phyloP scores from a whole-genome alignment of 2,329 filamentous ascomycete species.

The Dactylonectria macrodidyma region DNA sequence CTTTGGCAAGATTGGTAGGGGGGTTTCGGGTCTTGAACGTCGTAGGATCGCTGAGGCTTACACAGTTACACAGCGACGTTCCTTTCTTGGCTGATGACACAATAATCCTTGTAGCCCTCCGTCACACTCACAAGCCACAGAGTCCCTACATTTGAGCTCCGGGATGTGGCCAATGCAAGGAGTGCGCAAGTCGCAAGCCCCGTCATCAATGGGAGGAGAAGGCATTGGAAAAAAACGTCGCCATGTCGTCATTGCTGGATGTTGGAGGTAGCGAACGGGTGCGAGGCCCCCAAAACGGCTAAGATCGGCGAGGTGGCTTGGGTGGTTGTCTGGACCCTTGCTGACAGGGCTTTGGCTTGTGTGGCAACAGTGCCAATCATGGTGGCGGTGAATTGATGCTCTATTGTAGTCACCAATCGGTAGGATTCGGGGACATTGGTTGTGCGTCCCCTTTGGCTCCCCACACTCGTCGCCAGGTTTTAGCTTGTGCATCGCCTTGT shows the following conservation, averaged over 20 bases:
- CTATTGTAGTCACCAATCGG: slow-evolving; percentile 36
- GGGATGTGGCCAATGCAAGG: slow-evolving; percentile 21
- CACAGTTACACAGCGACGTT: slow-evolving; percentile 19
- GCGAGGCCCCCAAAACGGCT: slow-evolving; percentile 35
- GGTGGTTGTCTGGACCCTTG: slow-evolving; percentile 39
- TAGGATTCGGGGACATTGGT: slow-evolving; percentile 31
- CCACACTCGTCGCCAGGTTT: slow-evolving; percentile 32
- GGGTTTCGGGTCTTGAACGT: slow-evolving; percentile 18
- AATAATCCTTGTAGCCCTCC: slow-evolving; percentile 2
- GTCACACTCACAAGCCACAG: slow-evolving; percentile 5
- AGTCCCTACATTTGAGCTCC: slow-evolving; percentile 1
- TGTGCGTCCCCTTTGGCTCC: slow-evolving; percentile 37
- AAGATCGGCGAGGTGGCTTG: slow-evolving; percentile 34
- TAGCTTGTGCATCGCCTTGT: slow-evolving; percentile 19
- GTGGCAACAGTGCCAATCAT: slow-evolving; percentile 43
- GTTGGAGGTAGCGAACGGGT: slow-evolving; percentile 36
- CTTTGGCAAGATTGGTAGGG: slow-evolving; percentile 1
- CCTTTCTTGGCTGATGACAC: slow-evolving; percentile 26
- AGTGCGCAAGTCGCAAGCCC: slow-evolving; percentile 25
- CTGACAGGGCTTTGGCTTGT: slow-evolving; percentile 33
- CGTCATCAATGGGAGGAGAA: slow-evolving; percentile 27
- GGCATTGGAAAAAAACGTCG: slow-evolving; percentile 33
- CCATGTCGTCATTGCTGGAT: slow-evolving; percentile 43
- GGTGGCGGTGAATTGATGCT: slow-evolving; percentile 26
- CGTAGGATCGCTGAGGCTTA: slow-evolving; percentile 5